Base-by-base conservation (phyloP, 2,329 filamentous ascomycete genomes). In the Talaromyces islandicus region DNA sequence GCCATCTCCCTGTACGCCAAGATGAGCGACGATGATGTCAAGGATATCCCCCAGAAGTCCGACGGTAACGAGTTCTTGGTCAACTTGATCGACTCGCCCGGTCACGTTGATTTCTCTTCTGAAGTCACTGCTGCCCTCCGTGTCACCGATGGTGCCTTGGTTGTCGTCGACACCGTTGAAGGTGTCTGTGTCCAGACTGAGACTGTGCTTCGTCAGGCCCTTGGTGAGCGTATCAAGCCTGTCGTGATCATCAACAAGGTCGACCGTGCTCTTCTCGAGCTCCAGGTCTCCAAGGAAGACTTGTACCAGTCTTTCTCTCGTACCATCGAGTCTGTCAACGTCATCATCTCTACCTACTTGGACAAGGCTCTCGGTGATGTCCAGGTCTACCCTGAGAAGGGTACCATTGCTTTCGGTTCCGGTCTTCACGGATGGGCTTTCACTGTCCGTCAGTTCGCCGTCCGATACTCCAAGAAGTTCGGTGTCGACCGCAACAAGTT, bases 191-290 rank as follows among this genome's bases (percentile, higher is more conserved):
- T 99, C 78, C 94, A 99, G 87, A 99, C 94, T 77, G 94, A 99
- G 89, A 99, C 94, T 76, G 94, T 99, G 75, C 87, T 99, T 70
- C 92, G 94, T 78, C 94, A 99, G 85, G 93, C 94, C 80, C 91
- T 99, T 72, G 90, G 91, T 87, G 94, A 99, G 88, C 93, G 94
- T 84, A 99, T 99, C 83, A 97, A 97, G 90, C 94, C 94, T 75
- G 93, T 99, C 75, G 87, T 97, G 78, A 90, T 97, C 82, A 97
- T 99, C 88, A 99, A 99, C 92, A 99, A 99, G 90, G 94, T 99
- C 81, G 94, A 99, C 79, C 93, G 94, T 83, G 92, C 94, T 82
- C 91, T 99, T 77, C 92, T 99, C 78, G 94, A 99, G 84, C 88
- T 99, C 67, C 94, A 99, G 85, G 88, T 97, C 76, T 88, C 87